phyloP scores from a whole-genome alignment of 345 rosid genomes.

The Corymbia maculata region DNA sequence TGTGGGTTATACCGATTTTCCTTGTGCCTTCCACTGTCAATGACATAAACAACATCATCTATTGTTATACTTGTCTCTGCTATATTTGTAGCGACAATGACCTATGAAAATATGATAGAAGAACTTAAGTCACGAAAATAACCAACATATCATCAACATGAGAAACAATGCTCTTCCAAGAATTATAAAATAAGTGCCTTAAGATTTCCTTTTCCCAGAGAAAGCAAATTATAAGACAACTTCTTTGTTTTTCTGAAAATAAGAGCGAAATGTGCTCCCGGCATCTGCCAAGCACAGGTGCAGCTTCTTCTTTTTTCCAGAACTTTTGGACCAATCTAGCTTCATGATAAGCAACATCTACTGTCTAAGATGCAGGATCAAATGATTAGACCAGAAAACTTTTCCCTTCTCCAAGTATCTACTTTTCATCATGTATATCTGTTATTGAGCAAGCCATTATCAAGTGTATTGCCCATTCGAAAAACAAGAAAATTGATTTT shows the following conservation, averaged over 20 bases:
- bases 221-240: background rate
- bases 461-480: background rate
- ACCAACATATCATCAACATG: background rate
- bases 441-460: background rate
- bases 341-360: background rate
- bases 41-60: conserved; percentile 88
- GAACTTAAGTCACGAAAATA: background rate
- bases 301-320: background rate
- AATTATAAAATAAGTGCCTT: background rate
- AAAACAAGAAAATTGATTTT: background rate
- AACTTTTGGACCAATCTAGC: background rate
- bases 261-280: background rate
- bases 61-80: conserved; percentile 93
- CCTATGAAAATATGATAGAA: conserved; percentile 28
- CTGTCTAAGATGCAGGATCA: background rate
- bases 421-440: background rate
- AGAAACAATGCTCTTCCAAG: background rate
- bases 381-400: background rate
- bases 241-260: background rate
- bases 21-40: conserved; percentile 91
- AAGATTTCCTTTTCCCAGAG: background rate
- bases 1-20: conserved; percentile 88
- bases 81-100: conserved; percentile 83
- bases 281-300: background rate
- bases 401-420: background rate